Base-by-base conservation (phyloP, 2,329 filamentous ascomycete species). In the Claviceps arundinis region DNA sequence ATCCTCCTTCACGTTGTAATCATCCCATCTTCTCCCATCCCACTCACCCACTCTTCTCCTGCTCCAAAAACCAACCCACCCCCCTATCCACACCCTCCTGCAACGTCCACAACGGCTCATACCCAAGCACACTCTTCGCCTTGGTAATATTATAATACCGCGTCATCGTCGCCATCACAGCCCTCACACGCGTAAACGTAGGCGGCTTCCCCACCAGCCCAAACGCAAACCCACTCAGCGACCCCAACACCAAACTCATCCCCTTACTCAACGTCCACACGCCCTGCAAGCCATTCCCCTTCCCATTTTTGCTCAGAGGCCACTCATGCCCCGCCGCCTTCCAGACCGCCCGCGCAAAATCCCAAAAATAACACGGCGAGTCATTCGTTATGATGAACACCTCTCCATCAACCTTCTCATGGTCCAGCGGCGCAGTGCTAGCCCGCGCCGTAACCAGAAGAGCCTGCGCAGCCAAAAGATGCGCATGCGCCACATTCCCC, bases 301-400 rank as follows among this genome's bases (percentile, higher is more conserved):
- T 1, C 2, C 30, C 30, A 1, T 34, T 34, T 34, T 30, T 9
- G 26, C 26, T 30, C 26, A 11, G 45, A 8, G 45, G 26, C 9
- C 69, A 68, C 7, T 70, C 64, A 52, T 67, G 73, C 38, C 81
- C 81, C 11, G 78, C 78, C 43, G 74, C 75, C 56, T 70, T 71
- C 88, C 88, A 97, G 47, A 95, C 76, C 41, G 82, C 81, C 42
- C 87, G 78, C 54, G 86, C 81, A 64, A 94, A 86, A 68, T 95
- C 89, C 82, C 93, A 94, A 68, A 95, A 94, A 66, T 91, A 91
- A 19, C 94, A 75, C 5, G 91, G 91, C 59, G 81, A 75, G 68
- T 89, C 87, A 67, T 97, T 97, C 53, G 89, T 93, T 62, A 97
- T 80, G 70, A 95, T 82, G 72, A 97, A 91, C 49, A 83, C 83